Percentiles rank a stretch among this genome's conserved stretches.
These are phyloP conservation scores for Tolypocladium ophioglossoides DNA, from an alignment of 2,329 filamentous ascomycete genomes.

Conservation along the genomic window DNA sequence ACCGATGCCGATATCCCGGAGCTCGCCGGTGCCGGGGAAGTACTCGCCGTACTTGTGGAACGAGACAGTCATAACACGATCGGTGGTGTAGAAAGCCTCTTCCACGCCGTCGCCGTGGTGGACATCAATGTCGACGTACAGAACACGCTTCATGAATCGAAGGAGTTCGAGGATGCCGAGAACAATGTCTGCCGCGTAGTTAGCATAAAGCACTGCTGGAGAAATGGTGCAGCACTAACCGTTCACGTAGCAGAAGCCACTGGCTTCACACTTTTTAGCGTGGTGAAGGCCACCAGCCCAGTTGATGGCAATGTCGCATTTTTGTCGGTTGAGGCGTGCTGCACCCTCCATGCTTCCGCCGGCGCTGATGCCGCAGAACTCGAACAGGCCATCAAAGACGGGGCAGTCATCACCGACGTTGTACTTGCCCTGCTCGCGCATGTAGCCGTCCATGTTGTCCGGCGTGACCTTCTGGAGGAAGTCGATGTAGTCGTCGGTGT, in stretches of 20 bases:
- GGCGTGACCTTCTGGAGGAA: conserved; percentile 93
- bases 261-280: conserved; percentile 92
- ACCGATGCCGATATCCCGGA: conserved; percentile 78
- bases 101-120: conserved; percentile 91
- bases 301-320: conserved; percentile 95
- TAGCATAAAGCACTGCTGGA: not conserved
- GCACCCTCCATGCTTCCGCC: conserved; percentile 92
- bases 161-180: conserved; percentile 89
- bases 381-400: conserved; percentile 94
- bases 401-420: conserved; percentile 96
- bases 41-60: conserved; percentile 98
- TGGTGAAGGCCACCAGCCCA: conserved; percentile 97
- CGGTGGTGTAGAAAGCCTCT: conserved; percentile 86
- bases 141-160: conserved; percentile 82
- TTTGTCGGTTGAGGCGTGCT: conserved; percentile 75
- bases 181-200: conserved; percentile 63
- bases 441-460: conserved; percentile 94
- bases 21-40: conserved; percentile 84
- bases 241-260: conserved; percentile 97
- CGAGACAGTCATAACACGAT: conserved; percentile 84
- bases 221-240: conserved; percentile 39
- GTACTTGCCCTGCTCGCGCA: conserved; percentile 84
- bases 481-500: conserved; percentile 90
- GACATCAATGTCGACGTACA: conserved; percentile 95
- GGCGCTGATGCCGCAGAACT: conserved; percentile 90